Evolutionary conservation across 805 yeast species (phyloP).

Genomic region (Maudiozyma bulderi): DNA sequence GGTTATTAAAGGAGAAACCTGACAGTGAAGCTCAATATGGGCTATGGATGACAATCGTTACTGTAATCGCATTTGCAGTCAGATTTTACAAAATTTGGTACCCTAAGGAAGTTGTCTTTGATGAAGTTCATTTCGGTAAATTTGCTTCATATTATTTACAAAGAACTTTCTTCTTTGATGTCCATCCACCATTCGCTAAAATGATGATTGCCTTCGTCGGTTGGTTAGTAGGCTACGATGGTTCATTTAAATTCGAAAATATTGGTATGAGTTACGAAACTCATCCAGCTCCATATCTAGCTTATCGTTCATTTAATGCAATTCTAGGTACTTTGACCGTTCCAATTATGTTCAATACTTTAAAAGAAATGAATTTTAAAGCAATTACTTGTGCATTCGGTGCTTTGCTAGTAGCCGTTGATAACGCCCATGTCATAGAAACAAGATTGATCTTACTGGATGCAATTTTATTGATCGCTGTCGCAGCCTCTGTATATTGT

Average conservation of each 20-base stretch:
- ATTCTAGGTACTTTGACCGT: conserved; percentile 73
- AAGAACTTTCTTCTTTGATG: conserved; percentile 87
- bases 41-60: conserved; percentile 48
- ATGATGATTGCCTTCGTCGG: conserved; percentile 86
- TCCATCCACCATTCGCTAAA: conserved; percentile 97
- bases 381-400: conserved; percentile 74
- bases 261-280: conserved; percentile 75
- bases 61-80: conserved; percentile 54
- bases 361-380: conserved; percentile 76
- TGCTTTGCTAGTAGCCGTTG: conserved; percentile 65
- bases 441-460: conserved; percentile 86
- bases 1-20: conserved; percentile 16
- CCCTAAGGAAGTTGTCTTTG: conserved; percentile 74
- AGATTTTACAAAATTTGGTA: conserved; percentile 53
- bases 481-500: conserved; percentile 69
- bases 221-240: conserved; percentile 79
- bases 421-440: conserved; percentile 84
- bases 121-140: conserved; percentile 82
- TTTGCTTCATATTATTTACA: conserved; percentile 79
- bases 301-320: conserved; percentile 72
- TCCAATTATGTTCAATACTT: conserved; percentile 72
- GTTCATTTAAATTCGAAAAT: conserved; percentile 82
- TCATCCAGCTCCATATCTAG: conserved; percentile 79
- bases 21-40: conserved; percentile 27
- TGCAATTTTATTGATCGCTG: conserved; percentile 75